Percentiles rank a stretch among this genome's conserved stretches.
Evolutionary conservation across 331 rosid genomes (phyloP).

Genomic region (Malus hybrid): DNA sequence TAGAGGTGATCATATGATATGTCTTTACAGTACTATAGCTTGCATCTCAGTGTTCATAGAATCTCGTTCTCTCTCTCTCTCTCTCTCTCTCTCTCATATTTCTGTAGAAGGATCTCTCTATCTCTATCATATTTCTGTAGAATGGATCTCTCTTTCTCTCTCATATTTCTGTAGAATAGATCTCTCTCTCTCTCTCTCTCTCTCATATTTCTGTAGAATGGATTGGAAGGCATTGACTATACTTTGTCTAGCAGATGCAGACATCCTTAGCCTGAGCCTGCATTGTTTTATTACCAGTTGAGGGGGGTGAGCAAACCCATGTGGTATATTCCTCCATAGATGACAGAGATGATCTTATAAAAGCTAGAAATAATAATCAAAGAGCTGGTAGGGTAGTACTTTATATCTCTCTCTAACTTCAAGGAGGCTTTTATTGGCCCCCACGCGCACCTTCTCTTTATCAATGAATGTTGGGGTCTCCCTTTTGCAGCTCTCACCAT

Average conservation of each 20-base stretch:
- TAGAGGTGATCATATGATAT: neutral
- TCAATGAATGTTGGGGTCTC: neutral
- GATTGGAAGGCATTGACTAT: slow-evolving; percentile 26
- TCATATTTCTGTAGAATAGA: no score
- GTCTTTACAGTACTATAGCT: neutral
- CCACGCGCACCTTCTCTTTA: neutral
- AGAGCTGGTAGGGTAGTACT: neutral
- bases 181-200: neutral
- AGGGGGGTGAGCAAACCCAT: slow-evolving; percentile 14
- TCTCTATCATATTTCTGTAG: no score
- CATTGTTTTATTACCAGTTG: neutral
- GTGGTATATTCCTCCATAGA: slow-evolving; percentile 2
- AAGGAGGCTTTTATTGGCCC: neutral
- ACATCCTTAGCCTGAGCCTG: slow-evolving; percentile 10
- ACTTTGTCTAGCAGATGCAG: slow-evolving; percentile 4
- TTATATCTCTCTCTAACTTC: neutral
- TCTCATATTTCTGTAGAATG: neutral
- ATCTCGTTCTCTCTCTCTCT: neutral
- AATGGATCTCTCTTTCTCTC: no score
- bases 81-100: no score
- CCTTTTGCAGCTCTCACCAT: neutral
- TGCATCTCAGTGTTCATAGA: neutral
- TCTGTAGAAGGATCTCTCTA: no score
- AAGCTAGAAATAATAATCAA: neutral
- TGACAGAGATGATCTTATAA: neutral